Evolutionary conservation across 345 rosid species (phyloP).

Genomic region (Ceriops decandra): DNA sequence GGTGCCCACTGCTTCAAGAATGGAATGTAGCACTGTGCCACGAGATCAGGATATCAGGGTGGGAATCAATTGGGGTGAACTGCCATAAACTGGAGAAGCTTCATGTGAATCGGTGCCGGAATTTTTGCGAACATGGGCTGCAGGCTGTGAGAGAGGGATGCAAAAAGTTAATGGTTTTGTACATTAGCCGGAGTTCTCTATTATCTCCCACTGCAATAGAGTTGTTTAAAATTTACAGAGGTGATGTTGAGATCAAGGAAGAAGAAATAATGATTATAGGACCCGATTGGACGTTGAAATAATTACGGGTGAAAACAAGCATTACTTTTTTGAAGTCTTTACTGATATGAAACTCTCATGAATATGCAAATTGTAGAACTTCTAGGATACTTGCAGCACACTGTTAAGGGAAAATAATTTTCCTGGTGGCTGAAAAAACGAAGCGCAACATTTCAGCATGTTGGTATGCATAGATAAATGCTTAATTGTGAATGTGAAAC

Average conservation of each 20-base stretch:
- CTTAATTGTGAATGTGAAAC: too few species aligned
- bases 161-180: conserved; percentile 46
- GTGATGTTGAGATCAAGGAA: conserved; percentile 34
- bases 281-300: conserved; percentile 43
- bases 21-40: conserved; percentile 71
- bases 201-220: conserved; percentile 38
- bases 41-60: conserved; percentile 50
- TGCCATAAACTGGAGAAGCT: conserved; percentile 61
- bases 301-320: neutral
- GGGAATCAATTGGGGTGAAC: conserved; percentile 51
- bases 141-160: conserved; percentile 63
- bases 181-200: conserved; percentile 32
- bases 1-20: conserved; percentile 65
- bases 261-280: conserved; percentile 53
- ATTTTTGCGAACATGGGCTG: conserved; percentile 55
- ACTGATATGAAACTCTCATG: too few species aligned
- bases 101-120: conserved; percentile 63
- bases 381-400: too few species aligned
- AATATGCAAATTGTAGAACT: too few species aligned
- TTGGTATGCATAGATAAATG: too few species aligned
- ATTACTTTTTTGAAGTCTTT: too few species aligned
- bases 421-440: too few species aligned
- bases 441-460: too few species aligned
- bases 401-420: too few species aligned
- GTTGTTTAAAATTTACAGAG: conserved; percentile 50